Evolutionary conservation across 148 eudicot species (phyloP).

Genomic region (Amaranthus hypochondriacus): DNA sequence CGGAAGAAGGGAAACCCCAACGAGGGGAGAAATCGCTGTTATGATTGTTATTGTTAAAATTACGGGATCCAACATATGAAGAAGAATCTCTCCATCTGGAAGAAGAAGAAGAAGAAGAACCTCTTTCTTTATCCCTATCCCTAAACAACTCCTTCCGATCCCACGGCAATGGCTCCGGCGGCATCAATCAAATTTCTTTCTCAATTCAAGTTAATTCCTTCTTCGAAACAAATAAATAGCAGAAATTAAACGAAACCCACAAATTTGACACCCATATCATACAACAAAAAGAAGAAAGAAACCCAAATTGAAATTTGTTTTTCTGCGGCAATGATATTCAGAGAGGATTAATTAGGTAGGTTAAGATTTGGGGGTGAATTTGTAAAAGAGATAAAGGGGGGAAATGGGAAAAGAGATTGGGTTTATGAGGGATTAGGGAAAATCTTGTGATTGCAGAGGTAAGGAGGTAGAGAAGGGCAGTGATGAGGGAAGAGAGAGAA

Average conservation of each 20-base stretch:
- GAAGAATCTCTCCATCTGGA: constrained; percentile 47
- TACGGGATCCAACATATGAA: constrained; percentile 32
- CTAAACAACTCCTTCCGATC: constrained; percentile 69
- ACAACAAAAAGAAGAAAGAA: neutral
- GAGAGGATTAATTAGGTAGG: neutral
- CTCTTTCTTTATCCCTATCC: constrained; percentile 42
- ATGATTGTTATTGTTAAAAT: constrained; percentile 12
- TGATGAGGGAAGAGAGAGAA: constrained; percentile 7
- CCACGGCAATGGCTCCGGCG: constrained; percentile 83
- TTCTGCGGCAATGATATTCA: neutral
- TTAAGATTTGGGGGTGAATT: neutral
- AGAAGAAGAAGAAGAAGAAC: constrained; percentile 11
- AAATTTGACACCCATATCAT: neutral
- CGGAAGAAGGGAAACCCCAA: constrained; percentile 36
- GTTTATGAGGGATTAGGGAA: constrained; percentile 5
- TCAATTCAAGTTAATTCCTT: neutral
- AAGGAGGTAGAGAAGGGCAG: neutral
- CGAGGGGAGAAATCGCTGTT: constrained; percentile 27
- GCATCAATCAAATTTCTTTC: constrained; percentile 50
- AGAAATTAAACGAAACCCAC: neutral
- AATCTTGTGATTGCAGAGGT: constrained; percentile 9
- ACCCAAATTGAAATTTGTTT: neutral
- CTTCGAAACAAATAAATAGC: constrained; percentile 7
- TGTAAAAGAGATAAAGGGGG: neutral
- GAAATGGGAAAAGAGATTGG: constrained; percentile 15